These are phyloP conservation scores for Auriscalpium vulgare DNA, from an alignment of 768 basidiomycete genomes.

Conservation along the genomic window DNA sequence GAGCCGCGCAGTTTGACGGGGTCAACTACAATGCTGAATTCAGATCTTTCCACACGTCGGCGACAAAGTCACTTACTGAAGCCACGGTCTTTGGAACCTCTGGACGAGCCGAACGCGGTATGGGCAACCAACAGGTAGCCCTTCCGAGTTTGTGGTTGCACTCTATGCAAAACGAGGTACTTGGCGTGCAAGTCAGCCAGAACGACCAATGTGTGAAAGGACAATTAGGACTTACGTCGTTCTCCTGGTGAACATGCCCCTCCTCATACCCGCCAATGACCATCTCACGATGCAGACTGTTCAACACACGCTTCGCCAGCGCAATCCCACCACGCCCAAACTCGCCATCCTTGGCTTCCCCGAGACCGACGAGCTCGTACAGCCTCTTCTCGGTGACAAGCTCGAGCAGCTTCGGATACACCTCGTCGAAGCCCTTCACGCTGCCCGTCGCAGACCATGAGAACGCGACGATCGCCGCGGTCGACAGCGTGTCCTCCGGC, in stretches of 20 bases:
- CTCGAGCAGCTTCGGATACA: constrained; percentile 91
- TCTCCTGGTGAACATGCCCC: constrained; percentile 95
- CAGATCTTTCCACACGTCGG: neutral
- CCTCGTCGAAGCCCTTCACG: constrained; percentile 94
- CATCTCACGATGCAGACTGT: constrained; percentile 89
- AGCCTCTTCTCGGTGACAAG: constrained; percentile 76
- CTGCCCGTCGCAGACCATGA: constrained; percentile 84
- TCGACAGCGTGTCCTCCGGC: constrained; percentile 92
- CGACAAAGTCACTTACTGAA: constrained; percentile 42
- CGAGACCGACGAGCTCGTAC: constrained; percentile 63
- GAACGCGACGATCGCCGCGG: constrained; percentile 89
- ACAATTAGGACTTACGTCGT: constrained; percentile 48
- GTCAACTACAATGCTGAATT: constrained; percentile 49
- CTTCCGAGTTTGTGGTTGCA: constrained; percentile 83
- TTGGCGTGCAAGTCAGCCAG: constrained; percentile 24
- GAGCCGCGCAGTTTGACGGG: constrained; percentile 80
- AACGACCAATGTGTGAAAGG: neutral
- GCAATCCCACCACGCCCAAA: constrained; percentile 24
- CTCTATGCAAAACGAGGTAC: constrained; percentile 92
- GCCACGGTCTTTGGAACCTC: constrained; percentile 74
- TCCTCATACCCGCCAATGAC: constrained; percentile 79
- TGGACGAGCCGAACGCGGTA: constrained; percentile 67
- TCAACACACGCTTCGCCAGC: constrained; percentile 57
- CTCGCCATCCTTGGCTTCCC: constrained; percentile 12
- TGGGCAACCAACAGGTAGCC: constrained; percentile 91